A percentile compares a stretch with the other conserved stretches of the same genome.
These are phyloP conservation scores for Fusarium newnesense DNA, from an alignment of 2,329 filamentous ascomycete genomes.

Conservation along the genomic window DNA sequence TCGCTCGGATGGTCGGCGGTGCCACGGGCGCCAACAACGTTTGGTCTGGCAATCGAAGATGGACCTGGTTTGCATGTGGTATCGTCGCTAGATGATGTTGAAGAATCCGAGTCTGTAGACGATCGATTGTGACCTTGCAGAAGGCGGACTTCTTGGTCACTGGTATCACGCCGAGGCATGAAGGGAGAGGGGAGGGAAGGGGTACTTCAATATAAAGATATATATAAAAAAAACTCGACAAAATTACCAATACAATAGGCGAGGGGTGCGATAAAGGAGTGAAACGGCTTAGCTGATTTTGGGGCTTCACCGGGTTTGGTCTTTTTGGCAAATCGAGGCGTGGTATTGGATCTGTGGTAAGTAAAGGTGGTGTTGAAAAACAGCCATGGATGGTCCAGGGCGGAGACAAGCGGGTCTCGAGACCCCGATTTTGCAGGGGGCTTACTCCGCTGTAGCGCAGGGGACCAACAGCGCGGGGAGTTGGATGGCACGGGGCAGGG, in stretches of 20 bases:
- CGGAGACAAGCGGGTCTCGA: conserved; percentile 35
- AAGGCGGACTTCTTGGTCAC: conserved; percentile 40
- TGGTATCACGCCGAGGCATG: conserved; percentile 39
- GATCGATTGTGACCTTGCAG: conserved; percentile 30
- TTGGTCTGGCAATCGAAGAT: conserved; percentile 37
- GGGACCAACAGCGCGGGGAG: conserved; percentile 35
- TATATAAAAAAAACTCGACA: conserved; percentile 10
- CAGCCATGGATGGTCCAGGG: conserved; percentile 28
- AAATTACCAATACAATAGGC: conserved; percentile 6
- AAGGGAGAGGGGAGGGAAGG: background rate
- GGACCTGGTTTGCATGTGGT: conserved; percentile 44
- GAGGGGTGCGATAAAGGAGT: conserved; percentile 22
- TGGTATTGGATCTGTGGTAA: conserved; percentile 33
- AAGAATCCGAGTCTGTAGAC: conserved; percentile 23
- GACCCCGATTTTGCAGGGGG: conserved; percentile 37
- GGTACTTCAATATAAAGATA: conserved; percentile 1
- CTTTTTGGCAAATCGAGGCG: conserved; percentile 27
- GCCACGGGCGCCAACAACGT: conserved; percentile 40
- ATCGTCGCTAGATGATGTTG: conserved; percentile 36
- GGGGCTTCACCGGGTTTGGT: conserved; percentile 31
- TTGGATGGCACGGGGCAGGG: conserved; percentile 23
- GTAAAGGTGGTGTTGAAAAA: conserved; percentile 41
- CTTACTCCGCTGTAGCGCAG: conserved; percentile 24
- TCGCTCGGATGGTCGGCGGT: conserved; percentile 40
- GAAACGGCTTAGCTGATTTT: conserved; percentile 28